phyloP scores from a whole-genome alignment of 345 rosid species.

The Stellera chamaejasme region DNA sequence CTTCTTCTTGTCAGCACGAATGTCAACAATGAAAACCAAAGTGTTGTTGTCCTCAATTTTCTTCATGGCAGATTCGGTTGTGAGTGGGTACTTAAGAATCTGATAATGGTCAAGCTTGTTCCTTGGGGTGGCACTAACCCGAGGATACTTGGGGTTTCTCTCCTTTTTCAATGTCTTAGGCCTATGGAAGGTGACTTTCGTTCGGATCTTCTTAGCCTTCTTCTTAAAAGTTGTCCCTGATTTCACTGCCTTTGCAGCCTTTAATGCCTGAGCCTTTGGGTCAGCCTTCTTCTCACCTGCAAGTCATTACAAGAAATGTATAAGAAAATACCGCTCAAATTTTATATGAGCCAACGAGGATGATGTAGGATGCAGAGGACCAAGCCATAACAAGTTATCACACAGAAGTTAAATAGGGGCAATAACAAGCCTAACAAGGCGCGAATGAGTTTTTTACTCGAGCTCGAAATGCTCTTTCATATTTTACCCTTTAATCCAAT shows the following conservation, averaged over 20 bases:
- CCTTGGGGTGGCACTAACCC: constrained; percentile 56
- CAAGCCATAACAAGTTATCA: no score
- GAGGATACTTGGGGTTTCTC: constrained; percentile 54
- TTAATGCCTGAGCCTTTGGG: constrained; percentile 56
- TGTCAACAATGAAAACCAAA: constrained; percentile 29
- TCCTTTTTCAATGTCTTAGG: constrained; percentile 52
- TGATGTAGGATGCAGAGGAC: no score
- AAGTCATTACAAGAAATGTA: neutral
- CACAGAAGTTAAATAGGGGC: no score
- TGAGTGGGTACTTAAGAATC: constrained; percentile 37
- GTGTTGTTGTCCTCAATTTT: constrained; percentile 67
- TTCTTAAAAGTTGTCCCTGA: constrained; percentile 51
- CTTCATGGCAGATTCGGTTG: constrained; percentile 71
- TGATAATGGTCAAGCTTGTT: constrained; percentile 34
- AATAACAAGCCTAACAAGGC: no score
- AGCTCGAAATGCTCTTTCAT: no score
- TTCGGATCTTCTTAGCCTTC: constrained; percentile 52
- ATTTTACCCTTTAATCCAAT: no score
- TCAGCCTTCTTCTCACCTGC: constrained; percentile 39
- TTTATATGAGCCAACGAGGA: no score
- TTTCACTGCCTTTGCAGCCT: constrained; percentile 59
- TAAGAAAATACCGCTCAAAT: neutral
- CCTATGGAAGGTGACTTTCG: constrained; percentile 53
- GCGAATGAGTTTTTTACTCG: no score
- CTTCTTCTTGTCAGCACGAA: no score